phyloP scores from a whole-genome alignment of 2,329 filamentous ascomycete species.

The Pestalotiopsis sp. region DNA sequence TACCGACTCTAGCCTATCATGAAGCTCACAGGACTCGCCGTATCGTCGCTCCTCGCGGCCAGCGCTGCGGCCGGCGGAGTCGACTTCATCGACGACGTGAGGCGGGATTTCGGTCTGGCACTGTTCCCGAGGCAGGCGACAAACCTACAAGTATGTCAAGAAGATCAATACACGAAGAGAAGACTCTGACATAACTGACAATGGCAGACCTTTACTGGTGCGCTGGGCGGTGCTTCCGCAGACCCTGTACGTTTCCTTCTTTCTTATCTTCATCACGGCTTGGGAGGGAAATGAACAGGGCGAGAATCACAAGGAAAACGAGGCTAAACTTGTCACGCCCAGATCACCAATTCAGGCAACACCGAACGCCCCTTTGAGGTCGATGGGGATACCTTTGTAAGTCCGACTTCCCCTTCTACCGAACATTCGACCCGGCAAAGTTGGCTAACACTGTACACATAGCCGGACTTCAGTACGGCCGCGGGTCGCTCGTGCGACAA shows the following conservation, averaged over 20 bases:
- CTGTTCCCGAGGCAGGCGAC: conserved; percentile 33
- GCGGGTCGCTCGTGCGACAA: conserved; percentile 49
- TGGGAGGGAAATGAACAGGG: background rate
- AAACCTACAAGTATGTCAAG: conserved; percentile 40
- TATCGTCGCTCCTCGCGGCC: background rate
- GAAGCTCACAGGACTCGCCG: conserved; percentile 10
- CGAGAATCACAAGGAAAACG: background rate
- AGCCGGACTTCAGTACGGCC: conserved; percentile 46
- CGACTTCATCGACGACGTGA: conserved; percentile 35
- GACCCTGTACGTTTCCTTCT: conserved; percentile 33
- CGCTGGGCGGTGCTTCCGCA: conserved; percentile 40
- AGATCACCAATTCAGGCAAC: conserved; percentile 45
- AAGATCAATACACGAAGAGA: no score
- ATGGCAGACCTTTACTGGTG: conserved; percentile 39
- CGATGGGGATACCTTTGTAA: conserved; percentile 46
- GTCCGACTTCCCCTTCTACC: conserved; percentile 17
- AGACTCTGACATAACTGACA: background rate
- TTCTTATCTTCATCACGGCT: background rate
- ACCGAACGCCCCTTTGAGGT: conserved; percentile 44
- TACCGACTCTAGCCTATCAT: background rate
- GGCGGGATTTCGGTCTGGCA: conserved; percentile 39
- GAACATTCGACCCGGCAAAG: background rate
- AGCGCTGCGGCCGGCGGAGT: conserved; percentile 16
- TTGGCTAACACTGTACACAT: background rate
- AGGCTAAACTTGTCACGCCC: background rate